Evolutionary conservation across 2,329 filamentous ascomycete species (phyloP).

Genomic region (Fusarium virguliforme): DNA sequence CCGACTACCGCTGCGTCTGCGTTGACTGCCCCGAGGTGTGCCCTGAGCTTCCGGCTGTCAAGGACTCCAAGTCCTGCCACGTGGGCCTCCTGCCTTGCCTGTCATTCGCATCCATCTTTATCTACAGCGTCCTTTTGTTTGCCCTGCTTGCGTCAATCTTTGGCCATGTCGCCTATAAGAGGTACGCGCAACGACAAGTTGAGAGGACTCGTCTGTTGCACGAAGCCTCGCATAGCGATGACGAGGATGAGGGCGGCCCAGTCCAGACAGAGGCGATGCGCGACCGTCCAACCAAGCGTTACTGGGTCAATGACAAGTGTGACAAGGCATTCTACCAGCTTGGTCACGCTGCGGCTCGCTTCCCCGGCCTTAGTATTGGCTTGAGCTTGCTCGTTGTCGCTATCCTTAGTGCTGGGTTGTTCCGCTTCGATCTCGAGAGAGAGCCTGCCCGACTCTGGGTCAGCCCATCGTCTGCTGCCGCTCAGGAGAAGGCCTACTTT

Average conservation of each 20-base stretch:
- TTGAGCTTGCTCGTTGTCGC: conserved; percentile 82
- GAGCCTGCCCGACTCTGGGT: conserved; percentile 97
- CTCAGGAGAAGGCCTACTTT: conserved; percentile 94
- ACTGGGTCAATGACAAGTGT: conserved; percentile 86
- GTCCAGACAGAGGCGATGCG: conserved; percentile 83
- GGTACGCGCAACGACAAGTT: conserved; percentile 80
- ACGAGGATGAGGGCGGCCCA: conserved; percentile 90
- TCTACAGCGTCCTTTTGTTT: conserved; percentile 84
- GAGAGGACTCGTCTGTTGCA: conserved; percentile 91
- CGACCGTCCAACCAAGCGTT: conserved; percentile 84
- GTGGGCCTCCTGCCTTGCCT: conserved; percentile 93
- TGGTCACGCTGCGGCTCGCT: conserved; percentile 85
- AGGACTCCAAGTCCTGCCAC: conserved; percentile 79
- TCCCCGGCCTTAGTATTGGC: conserved; percentile 86
- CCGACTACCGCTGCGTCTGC: conserved; percentile 90
- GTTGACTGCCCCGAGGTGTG: conserved; percentile 93
- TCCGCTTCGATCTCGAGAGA: conserved; percentile 89
- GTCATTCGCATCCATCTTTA: conserved; percentile 91
- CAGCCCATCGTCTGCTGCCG: conserved; percentile 91
- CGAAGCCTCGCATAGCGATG: conserved; percentile 86
- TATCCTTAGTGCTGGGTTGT: conserved; percentile 88
- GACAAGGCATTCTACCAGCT: conserved; percentile 86
- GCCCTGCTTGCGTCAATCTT: conserved; percentile 76
- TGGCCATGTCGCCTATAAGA: conserved; percentile 83
- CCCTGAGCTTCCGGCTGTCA: conserved; percentile 84